Evolutionary conservation across 2,329 filamentous ascomycete genomes (phyloP).

Genomic region (Ophiostoma sp.): DNA sequence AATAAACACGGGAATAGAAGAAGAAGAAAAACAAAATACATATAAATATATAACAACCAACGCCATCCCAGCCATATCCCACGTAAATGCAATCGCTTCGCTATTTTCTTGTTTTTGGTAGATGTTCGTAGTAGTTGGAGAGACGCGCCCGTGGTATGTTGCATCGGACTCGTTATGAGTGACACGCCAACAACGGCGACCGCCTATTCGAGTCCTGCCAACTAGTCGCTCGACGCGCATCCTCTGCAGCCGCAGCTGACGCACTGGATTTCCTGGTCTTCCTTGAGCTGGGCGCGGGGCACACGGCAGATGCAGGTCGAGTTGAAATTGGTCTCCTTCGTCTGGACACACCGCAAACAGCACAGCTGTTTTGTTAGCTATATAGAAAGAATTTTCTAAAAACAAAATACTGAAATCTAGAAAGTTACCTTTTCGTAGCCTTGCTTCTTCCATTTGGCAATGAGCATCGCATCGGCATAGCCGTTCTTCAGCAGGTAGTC

Average conservation of each 20-base stretch:
- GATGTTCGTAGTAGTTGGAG: background rate
- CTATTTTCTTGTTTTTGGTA: background rate
- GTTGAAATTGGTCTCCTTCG: constrained; percentile 99
- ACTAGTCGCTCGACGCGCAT: constrained; percentile 50
- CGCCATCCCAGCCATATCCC: constrained; percentile 7
- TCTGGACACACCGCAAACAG: constrained; percentile 92
- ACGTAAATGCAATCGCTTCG: constrained; percentile 10
- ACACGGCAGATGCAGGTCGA: constrained; percentile 96
- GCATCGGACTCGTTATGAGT: background rate
- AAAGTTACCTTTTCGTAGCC: constrained; percentile 84
- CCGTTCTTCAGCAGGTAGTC: constrained; percentile 96
- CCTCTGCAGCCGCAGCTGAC: constrained; percentile 92
- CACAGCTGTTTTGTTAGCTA: constrained; percentile 59
- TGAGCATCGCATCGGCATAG: constrained; percentile 90
- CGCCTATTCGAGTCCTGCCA: background rate
- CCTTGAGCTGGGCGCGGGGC: constrained; percentile 81
- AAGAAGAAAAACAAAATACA: background rate
- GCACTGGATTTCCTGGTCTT: constrained; percentile 84
- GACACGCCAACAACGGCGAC: background rate
- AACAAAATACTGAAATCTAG: no score
- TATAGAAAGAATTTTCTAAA: no score
- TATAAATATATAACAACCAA: no score
- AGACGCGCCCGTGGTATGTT: background rate
- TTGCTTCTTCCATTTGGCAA: constrained; percentile 99
- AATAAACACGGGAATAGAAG: background rate